Conservation (phyloP, 306 rosid species). For the Acacia confusa region DNA sequence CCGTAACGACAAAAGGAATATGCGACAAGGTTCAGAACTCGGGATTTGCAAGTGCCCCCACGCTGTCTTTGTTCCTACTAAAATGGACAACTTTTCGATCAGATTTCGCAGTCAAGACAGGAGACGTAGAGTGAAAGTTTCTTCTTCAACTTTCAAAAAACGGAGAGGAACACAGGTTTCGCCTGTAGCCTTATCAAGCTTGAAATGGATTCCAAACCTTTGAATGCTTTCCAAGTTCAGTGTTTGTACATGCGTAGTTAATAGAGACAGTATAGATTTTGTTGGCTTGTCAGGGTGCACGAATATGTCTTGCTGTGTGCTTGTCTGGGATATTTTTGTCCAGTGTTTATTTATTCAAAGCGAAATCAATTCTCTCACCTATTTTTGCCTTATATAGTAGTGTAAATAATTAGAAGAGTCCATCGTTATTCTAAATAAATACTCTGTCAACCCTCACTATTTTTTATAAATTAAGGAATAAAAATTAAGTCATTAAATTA, state of each 20-base stretch:
- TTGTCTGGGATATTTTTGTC: too few species aligned
- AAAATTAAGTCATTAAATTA: too few species aligned
- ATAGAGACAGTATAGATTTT: too few species aligned
- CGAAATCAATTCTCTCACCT: too few species aligned
- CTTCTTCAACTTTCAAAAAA: background rate
- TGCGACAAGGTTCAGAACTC: conserved; percentile 18
- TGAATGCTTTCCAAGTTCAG: too few species aligned
- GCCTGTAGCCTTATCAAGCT: background rate
- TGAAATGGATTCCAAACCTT: background rate
- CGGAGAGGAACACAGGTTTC: background rate
- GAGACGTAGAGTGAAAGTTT: background rate
- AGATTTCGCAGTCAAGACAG: background rate
- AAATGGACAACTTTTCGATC: background rate
- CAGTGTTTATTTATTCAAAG: too few species aligned
- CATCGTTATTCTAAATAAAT: too few species aligned
- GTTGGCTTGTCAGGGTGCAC: background rate
- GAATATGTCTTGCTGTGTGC: too few species aligned
- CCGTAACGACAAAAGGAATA: conserved; percentile 25
- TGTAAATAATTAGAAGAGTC: too few species aligned
- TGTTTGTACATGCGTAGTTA: background rate
- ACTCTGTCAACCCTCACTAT: too few species aligned
- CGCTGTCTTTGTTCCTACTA: background rate
- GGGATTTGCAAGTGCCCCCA: background rate
- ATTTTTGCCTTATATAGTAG: too few species aligned
- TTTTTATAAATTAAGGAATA: too few species aligned